phyloP scores from a whole-genome alignment of 306 rosid genomes.

The Elaeagnus macrophylla region DNA sequence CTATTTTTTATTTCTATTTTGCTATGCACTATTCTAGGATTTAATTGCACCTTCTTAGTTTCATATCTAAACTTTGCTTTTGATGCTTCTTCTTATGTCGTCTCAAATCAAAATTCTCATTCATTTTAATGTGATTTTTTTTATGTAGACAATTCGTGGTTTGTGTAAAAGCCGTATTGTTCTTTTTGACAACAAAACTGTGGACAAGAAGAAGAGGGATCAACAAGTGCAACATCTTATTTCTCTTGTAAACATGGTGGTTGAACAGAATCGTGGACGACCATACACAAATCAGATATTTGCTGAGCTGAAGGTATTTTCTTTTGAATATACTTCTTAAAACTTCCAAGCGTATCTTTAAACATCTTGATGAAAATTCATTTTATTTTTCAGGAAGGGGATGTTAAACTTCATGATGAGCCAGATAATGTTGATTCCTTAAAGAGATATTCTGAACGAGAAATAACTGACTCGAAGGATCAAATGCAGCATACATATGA shows the following conservation, averaged over 20 bases:
- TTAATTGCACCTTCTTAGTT: no score
- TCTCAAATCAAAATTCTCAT: not conserved
- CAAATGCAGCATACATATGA: conserved; percentile 51
- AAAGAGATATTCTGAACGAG: conserved; percentile 40
- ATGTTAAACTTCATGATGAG: conserved; percentile 39
- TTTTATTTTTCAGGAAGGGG: conserved; percentile 49
- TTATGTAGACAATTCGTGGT: conserved; percentile 47
- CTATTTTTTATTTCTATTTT: no score
- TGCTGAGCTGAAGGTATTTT: conserved; percentile 55
- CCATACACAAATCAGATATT: conserved; percentile 68
- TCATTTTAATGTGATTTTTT: conserved; percentile 7
- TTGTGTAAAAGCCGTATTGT: conserved; percentile 53
- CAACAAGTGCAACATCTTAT: conserved; percentile 63
- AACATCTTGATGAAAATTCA: conserved; percentile 10
- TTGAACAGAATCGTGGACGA: conserved; percentile 47
- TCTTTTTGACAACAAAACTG: conserved; percentile 82
- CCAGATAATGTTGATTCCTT: conserved; percentile 44
- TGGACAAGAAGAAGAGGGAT: conserved; percentile 45
- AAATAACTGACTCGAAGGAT: conserved; percentile 36
- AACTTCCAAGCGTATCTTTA: not conserved
- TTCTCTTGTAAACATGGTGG: conserved; percentile 37
- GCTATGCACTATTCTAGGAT: no score
- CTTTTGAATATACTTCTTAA: not conserved
- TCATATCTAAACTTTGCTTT: not conserved
- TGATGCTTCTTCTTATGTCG: not conserved